Evolutionary conservation across 352 stramenopile species (phyloP), one percentile per base, ranked within the genome.

Genomic region (Globisporangium megalacanthum): DNA sequence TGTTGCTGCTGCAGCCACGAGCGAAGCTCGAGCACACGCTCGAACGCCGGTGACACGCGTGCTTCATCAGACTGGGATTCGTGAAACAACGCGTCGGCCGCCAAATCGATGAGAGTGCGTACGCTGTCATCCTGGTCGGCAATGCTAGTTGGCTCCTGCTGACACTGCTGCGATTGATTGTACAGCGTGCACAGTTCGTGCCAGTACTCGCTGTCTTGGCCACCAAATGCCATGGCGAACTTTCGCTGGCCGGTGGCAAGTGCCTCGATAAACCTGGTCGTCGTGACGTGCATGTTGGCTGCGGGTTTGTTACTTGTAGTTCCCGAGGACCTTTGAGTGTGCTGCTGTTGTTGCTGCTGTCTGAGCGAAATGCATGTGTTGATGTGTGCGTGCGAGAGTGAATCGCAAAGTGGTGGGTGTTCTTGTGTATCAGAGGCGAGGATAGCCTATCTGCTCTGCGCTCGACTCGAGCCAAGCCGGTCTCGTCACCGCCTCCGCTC

Each of bases 171-270:
- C 7, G 35, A 39, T 39, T 39, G 35, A 39, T 13, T 66, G 56
- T 87, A 81, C 11, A 90, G 69, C 22, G 52, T 47, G 20, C 64
- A 57, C 49, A 94, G 58, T 60, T 92, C 82, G 46, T 65, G 69
- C 66, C 80, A 88, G 70, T 89, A 92, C 20, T 69, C 64, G 45
- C 71, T 69, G 33, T 78, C 79, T 49, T 94, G 84, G 56, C 84
- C 84, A 59, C 79, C 77, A 62, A 88, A 92, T 64, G 88, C 67
- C 19, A 75, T 60, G 25, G 88, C 66, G 41, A 76, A 58, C 56
- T 64, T 71, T 52, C 60, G 59, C 56, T 56, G 52, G 47, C 62
- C 52, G 20, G 31, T 50, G n/a, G 14, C 14, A 19, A 65, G 35
- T 13, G 60, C 53, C 6, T 42, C 25, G 25, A 45, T 36, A 17